Evolutionary conservation across 139 green algal species (phyloP).

Genomic region (Pycnococcus provasolii): DNA sequence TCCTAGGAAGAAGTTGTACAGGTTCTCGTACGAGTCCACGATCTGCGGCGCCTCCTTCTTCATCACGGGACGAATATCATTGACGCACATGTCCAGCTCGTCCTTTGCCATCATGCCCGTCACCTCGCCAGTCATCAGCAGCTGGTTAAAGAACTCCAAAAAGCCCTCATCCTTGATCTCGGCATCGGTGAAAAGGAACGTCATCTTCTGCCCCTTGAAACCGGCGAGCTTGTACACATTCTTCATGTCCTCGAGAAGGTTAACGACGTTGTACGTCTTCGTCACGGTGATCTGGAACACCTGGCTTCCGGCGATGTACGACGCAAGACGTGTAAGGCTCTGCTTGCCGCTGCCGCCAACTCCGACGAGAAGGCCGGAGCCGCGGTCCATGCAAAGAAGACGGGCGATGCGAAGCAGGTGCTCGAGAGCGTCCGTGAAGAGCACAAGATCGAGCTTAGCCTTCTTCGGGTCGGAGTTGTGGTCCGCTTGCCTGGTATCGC

Average conservation of each 20-base stretch:
- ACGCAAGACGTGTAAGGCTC: conserved; percentile 56
- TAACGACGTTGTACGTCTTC: conserved; percentile 76
- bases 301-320: conserved; percentile 69
- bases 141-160: conserved; percentile 96
- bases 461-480: conserved; percentile 74
- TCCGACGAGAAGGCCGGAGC: conserved; percentile 79
- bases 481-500: conserved; percentile 55
- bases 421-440: conserved; percentile 82
- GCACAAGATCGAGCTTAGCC: conserved; percentile 74
- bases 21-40: conserved; percentile 79
- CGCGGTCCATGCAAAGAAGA: conserved; percentile 71
- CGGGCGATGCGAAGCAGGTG: conserved; percentile 80
- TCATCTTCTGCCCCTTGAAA: conserved; percentile 80
- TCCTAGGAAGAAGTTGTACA: conserved; percentile 83
- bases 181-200: conserved; percentile 85
- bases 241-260: conserved; percentile 94
- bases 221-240: conserved; percentile 82
- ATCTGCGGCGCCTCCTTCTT: conserved; percentile 37
- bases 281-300: conserved; percentile 64
- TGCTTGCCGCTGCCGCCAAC: conserved; percentile 89
- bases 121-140: conserved; percentile 85
- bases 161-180: conserved; percentile 91
- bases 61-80: conserved; percentile 77
- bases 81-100: conserved; percentile 84
- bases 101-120: conserved; percentile 86